Base-by-base conservation (phyloP, 2,329 filamentous ascomycete species). In the Beauveria sp. region DNA sequence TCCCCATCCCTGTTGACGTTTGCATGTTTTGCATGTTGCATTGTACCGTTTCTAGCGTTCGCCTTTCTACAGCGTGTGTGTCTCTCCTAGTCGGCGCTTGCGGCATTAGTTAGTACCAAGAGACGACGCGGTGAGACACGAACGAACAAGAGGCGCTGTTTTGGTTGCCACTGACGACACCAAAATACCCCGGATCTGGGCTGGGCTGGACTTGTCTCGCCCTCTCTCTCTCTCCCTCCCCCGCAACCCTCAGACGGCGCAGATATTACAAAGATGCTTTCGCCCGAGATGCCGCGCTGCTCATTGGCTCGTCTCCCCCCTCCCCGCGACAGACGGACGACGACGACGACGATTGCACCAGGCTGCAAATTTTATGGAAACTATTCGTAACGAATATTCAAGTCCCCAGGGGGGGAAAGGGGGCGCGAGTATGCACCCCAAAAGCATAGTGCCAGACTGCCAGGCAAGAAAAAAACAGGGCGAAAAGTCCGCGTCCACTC, bases 371-470 rank as follows among this genome's bases (percentile, higher is more conserved):
- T 60, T 38, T 38, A 53, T 60, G 57, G 57, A 60, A 60, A 60
- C 57, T 60, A 38, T 60, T 60, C 49, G 57, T 60, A 60, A 60
- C 57, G 26, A 6, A 38, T 51, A 24, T n/a, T 30, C 8, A 43
- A 43, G 47, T 42, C 22, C 22, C 34, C 34, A n/a, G 24, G 38
- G 10, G 14, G 18, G 5, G 12, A n/a, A 24, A 24, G 34, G 30
- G 34, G 34, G 5, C 34, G 34, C 14, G 34, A 38, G 5, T 5
- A 38, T 38, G 34, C 34, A 38, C 34, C 34, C 14, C 34, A 38
- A 38, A 38, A 38, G 34, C 34, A 38, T 38, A 34, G 30, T 34
- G 1, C 1, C 26, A 40, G 3, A 5, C 14, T 20, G 38, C 12
- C 6, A 51, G 47, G 16, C 9, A 34, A n/a, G 16, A 3, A 24